Evolutionary conservation across 305 asterid species (phyloP).

Genomic region (Petunia hybrid): DNA sequence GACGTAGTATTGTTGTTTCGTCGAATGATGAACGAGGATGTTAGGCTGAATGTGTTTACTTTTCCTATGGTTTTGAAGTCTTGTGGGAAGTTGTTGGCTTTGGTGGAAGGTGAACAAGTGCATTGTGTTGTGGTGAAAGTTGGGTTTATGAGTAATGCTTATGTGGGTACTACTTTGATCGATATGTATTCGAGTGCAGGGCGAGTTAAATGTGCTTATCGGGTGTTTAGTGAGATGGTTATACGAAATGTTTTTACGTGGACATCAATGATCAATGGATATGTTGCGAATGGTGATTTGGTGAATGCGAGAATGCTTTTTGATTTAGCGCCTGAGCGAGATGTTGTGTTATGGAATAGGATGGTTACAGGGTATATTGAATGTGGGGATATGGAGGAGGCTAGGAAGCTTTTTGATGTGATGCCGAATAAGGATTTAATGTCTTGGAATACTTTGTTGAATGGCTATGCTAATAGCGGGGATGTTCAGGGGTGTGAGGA

Average conservation of each 20-base stretch:
- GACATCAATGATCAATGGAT: constrained; percentile 83
- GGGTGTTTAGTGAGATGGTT: constrained; percentile 76
- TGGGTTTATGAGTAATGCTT: constrained; percentile 62
- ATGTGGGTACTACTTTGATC: constrained; percentile 69
- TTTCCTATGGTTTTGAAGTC: constrained; percentile 77
- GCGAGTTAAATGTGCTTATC: constrained; percentile 50
- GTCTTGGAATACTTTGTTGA: constrained; percentile 78
- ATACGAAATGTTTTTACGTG: constrained; percentile 81
- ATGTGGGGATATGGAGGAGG: constrained; percentile 67
- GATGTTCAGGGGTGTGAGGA: constrained; percentile 65
- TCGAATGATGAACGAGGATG: constrained; percentile 70
- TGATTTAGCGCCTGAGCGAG: constrained; percentile 81
- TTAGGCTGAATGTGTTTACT: constrained; percentile 67
- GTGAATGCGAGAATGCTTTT: constrained; percentile 69
- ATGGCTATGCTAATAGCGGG: constrained; percentile 74
- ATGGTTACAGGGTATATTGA: constrained; percentile 67
- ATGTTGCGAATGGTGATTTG: constrained; percentile 59
- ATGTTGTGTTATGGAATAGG: constrained; percentile 77
- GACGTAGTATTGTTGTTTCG: constrained; percentile 54
- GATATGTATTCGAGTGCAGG: constrained; percentile 64
- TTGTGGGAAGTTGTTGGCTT: constrained; percentile 60
- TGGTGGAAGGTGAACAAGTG: constrained; percentile 70
- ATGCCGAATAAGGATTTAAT: constrained; percentile 80
- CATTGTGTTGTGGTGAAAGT: constrained; percentile 64
- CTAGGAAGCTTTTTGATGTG: constrained; percentile 64